Conservation (phyloP, 2,329 filamentous ascomycete species). For the Calcarisporium arbuscula region DNA sequence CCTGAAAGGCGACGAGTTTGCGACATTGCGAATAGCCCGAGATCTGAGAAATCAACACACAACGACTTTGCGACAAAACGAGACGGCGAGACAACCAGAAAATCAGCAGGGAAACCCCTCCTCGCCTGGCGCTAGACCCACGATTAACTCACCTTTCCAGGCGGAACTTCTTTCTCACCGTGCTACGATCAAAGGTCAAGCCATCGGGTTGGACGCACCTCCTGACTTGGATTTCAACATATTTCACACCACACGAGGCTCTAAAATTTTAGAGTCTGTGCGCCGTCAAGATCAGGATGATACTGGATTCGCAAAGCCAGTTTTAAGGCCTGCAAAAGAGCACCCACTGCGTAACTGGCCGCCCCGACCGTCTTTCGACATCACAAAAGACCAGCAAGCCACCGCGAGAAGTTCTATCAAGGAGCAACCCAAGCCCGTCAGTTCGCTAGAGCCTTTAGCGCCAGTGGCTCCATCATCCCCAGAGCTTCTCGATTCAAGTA, state of each 20-base stretch:
- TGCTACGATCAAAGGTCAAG: slow-evolving; percentile 6
- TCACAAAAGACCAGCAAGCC: not conserved
- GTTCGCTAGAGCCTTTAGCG: not conserved
- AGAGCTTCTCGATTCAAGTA: slow-evolving; percentile 1
- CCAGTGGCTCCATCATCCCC: slow-evolving; percentile 1
- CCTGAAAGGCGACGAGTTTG: no score
- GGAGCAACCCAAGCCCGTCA: not conserved
- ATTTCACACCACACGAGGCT: slow-evolving; percentile 41
- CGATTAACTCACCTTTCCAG: no score
- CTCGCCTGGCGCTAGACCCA: no score
- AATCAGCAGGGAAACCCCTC: no score
- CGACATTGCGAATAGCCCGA: no score
- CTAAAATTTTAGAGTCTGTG: slow-evolving; percentile 36
- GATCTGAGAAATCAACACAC: no score
- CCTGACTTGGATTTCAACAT: slow-evolving; percentile 38
- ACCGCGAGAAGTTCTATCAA: not conserved
- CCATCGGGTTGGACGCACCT: slow-evolving; percentile 28
- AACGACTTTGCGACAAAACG: no score
- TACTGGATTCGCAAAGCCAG: slow-evolving; percentile 4
- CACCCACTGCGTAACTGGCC: slow-evolving; percentile 32
- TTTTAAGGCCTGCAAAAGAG: slow-evolving; percentile 23
- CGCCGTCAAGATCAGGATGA: slow-evolving; percentile 16
- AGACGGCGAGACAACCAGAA: no score
- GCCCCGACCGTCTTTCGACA: slow-evolving; percentile 11
- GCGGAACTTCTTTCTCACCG: no score